Conservation (phyloP, 1,284 basidiomycete species). For the Amylostereum chailletii region DNA sequence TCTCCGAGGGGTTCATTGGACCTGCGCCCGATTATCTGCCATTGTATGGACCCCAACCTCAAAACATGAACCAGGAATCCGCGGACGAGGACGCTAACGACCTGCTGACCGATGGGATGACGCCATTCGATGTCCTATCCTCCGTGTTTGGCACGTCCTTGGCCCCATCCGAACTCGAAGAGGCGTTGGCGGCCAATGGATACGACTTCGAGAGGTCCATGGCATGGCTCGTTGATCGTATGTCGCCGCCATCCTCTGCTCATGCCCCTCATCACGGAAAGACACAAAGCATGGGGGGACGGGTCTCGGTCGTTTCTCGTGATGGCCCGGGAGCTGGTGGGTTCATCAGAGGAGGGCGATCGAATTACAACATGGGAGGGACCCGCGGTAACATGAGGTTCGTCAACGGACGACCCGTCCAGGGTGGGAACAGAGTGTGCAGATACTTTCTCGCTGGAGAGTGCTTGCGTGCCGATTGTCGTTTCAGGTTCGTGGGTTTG, state of each 20-base stretch:
- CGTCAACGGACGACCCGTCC: conserved; percentile 48
- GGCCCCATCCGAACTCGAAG: conserved; percentile 86
- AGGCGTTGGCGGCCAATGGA: conserved; percentile 78
- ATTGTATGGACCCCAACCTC: conserved; percentile 6
- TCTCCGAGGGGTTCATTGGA: conserved; percentile 30
- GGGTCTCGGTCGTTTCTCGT: conserved; percentile 53
- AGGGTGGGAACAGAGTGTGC: conserved; percentile 74
- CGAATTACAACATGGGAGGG: conserved; percentile 31
- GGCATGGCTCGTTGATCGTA: conserved; percentile 81
- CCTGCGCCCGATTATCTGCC: not conserved
- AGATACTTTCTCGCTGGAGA: conserved; percentile 96
- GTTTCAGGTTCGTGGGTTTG: conserved; percentile 70
- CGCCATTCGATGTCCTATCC: conserved; percentile 91
- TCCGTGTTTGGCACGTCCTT: conserved; percentile 88
- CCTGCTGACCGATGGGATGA: conserved; percentile 83
- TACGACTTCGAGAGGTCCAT: conserved; percentile 96
- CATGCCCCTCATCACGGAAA: conserved; percentile 34
- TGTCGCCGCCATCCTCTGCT: conserved; percentile 29
- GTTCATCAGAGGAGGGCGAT: conserved; percentile 34
- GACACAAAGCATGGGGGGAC: conserved; percentile 51
- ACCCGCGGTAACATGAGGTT: conserved; percentile 40
- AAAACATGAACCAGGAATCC: conserved; percentile 36
- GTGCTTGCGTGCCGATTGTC: conserved; percentile 91
- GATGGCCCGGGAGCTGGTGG: conserved; percentile 29
- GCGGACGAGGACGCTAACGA: conserved; percentile 34